Evolutionary conservation across 1,284 basidiomycete genomes (phyloP).

Genomic region (Cryptococcus jaspeensis): DNA sequence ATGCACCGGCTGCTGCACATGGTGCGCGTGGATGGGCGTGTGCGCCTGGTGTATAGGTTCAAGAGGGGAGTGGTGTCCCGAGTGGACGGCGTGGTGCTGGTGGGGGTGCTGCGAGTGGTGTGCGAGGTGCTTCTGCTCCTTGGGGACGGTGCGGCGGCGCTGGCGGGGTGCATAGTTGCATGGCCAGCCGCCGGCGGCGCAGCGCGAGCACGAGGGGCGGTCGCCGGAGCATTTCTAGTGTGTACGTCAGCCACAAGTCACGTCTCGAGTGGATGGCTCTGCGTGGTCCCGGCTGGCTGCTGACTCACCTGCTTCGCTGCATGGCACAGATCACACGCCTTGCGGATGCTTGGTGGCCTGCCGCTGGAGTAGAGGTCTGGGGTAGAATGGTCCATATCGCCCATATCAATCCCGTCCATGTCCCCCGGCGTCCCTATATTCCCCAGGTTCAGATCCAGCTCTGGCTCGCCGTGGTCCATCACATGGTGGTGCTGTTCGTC

Average conservation of each 20-base stretch:
- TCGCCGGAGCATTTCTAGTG: conserved; percentile 49
- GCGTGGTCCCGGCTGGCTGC: neutral
- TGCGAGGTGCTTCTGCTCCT: conserved; percentile 35
- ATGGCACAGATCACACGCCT: conserved; percentile 50
- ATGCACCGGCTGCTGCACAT: conserved; percentile 1
- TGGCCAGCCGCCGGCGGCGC: conserved; percentile 45
- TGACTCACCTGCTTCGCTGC: conserved; percentile 45
- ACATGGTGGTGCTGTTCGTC: conserved; percentile 12
- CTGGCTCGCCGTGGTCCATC: conserved; percentile 19
- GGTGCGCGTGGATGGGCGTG: no score
- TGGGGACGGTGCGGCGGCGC: conserved; percentile 47
- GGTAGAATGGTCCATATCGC: conserved; percentile 14
- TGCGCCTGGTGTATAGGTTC: no score
- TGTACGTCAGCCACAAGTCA: neutral
- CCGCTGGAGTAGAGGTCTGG: conserved; percentile 15
- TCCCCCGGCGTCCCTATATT: conserved; percentile 15
- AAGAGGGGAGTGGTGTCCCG: conserved; percentile 3
- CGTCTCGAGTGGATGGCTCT: neutral
- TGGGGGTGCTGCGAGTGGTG: conserved; percentile 19
- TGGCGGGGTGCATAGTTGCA: conserved; percentile 50
- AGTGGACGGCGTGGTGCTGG: conserved; percentile 14
- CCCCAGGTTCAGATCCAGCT: conserved; percentile 29
- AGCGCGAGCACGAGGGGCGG: conserved; percentile 47
- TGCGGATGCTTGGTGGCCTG: conserved; percentile 46
- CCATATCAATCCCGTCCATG: conserved; percentile 19